These are phyloP conservation scores for Moricandia moricandioides DNA, from an alignment of 345 rosid genomes.

Conservation along the genomic window DNA sequence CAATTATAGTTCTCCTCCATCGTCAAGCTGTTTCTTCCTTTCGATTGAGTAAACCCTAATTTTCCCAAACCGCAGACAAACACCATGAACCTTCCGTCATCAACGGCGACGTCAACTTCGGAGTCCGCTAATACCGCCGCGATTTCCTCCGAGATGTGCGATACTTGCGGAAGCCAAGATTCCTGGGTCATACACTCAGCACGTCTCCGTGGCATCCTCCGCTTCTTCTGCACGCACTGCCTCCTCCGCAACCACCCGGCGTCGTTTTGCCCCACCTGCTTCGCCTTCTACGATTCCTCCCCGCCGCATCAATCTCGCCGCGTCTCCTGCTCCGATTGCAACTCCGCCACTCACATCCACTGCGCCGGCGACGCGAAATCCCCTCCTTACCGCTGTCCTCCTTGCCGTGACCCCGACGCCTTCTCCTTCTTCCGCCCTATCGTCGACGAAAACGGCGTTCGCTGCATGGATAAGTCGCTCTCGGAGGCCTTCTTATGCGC, in stretches of 20 bases:
- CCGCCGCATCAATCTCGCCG: constrained; percentile 55
- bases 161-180: constrained; percentile 43
- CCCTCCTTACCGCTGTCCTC: constrained; percentile 47
- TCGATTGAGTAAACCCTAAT: constrained; percentile 28
- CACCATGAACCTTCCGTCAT: constrained; percentile 29
- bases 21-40: not conserved
- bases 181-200: constrained; percentile 52
- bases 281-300: constrained; percentile 52
- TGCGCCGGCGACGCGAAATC: constrained; percentile 45
- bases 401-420: constrained; percentile 44
- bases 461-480: constrained; percentile 41
- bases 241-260: constrained; percentile 62
- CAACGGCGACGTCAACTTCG: constrained; percentile 14
- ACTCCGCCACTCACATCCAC: constrained; percentile 57
- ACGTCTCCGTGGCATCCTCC: constrained; percentile 46
- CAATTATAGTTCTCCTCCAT: not conserved
- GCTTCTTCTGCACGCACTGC: constrained; percentile 73
- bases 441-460: not conserved
- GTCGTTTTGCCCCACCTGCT: constrained; percentile 72
- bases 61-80: constrained; percentile 5
- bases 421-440: constrained; percentile 44
- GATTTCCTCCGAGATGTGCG: constrained; percentile 29
- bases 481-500: constrained; percentile 57
- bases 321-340: constrained; percentile 54
- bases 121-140: not conserved